These are phyloP conservation scores for Ustilago esculenta DNA, from an alignment of 1,284 basidiomycete species.

Conservation along the genomic window DNA sequence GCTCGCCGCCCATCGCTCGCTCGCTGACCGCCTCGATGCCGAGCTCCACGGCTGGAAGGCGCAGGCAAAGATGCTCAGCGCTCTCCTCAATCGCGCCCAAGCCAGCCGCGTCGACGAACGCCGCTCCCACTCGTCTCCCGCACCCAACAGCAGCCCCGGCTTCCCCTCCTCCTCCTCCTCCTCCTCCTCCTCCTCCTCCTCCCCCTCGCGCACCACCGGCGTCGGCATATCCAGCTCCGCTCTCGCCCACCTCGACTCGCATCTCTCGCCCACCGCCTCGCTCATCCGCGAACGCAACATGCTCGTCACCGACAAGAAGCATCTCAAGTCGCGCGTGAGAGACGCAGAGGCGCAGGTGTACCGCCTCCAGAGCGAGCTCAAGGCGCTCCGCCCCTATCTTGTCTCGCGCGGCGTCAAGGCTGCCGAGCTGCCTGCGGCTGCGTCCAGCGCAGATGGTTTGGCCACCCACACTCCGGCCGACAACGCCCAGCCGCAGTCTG, in stretches of 20 bases:
- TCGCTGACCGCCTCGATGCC: conserved; percentile 58
- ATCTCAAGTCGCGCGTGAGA: conserved; percentile 58
- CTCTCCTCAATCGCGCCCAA: conserved; percentile 55
- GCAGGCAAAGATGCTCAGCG: conserved; percentile 63
- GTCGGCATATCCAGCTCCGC: conserved; percentile 39
- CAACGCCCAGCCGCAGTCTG: conserved; percentile 27
- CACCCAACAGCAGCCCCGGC: conserved; percentile 33
- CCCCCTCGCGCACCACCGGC: conserved; percentile 23
- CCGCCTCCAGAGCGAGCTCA: conserved; percentile 63
- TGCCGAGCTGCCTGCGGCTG: conserved; percentile 8
- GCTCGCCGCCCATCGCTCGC: conserved; percentile 51
- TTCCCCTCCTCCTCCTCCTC: conserved; percentile 25
- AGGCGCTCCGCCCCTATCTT: conserved; percentile 58
- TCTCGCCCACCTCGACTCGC: conserved; percentile 26
- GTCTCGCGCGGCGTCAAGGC: conserved; percentile 49
- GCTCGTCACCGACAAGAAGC: conserved; percentile 63
- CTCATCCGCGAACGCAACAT: conserved; percentile 61
- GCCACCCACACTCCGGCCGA: conserved; percentile 13
- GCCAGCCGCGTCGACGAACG: conserved; percentile 45
- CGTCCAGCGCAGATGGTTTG: conserved; percentile 7
- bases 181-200: conserved; percentile 2
- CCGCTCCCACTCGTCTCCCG: conserved; percentile 15
- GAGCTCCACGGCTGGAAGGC: conserved; percentile 62
- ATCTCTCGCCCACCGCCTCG: conserved; percentile 46
- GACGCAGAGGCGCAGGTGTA: conserved; percentile 63